Evolutionary conservation across 2,329 filamentous ascomycete genomes (phyloP).

Genomic region (Colletotrichum sidae): DNA sequence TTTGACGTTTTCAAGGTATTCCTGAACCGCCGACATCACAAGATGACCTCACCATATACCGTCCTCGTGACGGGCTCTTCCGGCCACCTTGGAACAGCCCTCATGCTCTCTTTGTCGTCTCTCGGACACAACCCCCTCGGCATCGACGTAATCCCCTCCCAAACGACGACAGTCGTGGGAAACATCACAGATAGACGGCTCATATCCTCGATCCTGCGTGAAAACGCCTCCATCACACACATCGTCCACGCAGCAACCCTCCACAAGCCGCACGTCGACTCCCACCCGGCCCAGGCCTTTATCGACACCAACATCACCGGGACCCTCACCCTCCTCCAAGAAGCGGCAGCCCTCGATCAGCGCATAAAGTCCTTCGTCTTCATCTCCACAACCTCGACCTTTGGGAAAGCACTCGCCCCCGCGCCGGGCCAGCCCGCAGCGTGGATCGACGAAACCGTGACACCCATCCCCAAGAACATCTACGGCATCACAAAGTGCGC

Average conservation of each 20-base stretch:
- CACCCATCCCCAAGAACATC: conserved; percentile 58
- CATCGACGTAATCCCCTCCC: conserved; percentile 55
- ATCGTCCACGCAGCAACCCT: conserved; percentile 59
- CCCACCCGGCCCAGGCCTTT: conserved; percentile 57
- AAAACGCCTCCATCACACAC: conserved; percentile 49
- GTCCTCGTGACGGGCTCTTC: conserved; percentile 60
- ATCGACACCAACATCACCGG: conserved; percentile 58
- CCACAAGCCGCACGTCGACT: conserved; percentile 60
- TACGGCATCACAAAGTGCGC: conserved; percentile 62
- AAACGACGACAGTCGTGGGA: conserved; percentile 50
- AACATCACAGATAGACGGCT: conserved; percentile 51
- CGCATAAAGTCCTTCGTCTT: conserved; percentile 55
- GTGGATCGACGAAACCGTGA: conserved; percentile 57
- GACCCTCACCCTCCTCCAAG: conserved; percentile 55
- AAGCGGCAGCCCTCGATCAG: conserved; percentile 43
- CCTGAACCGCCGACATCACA: fast-evolving
- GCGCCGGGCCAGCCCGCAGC: conserved; percentile 49
- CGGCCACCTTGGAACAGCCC: conserved; percentile 58
- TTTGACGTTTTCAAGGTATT: background rate
- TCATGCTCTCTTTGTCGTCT: conserved; percentile 55
- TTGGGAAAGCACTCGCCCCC: conserved; percentile 54
- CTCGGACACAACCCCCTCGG: conserved; percentile 55
- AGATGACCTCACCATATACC: conserved; percentile 23
- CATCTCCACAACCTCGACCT: conserved; percentile 59
- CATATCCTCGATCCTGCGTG: conserved; percentile 46